phyloP scores from a whole-genome alignment of 148 eudicot genomes.

The Suaeda aralocaspica region DNA sequence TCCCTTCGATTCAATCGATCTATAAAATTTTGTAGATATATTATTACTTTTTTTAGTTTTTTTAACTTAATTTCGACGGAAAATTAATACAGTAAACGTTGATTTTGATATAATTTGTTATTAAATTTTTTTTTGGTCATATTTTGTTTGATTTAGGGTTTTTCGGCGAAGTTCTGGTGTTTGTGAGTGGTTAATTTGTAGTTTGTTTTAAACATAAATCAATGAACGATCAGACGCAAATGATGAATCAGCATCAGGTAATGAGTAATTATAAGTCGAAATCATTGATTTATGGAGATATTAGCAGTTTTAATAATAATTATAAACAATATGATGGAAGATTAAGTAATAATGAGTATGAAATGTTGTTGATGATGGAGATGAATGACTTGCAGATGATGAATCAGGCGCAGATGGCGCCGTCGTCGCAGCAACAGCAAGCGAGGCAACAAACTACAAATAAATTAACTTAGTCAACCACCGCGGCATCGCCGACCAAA shows the following conservation, averaged over 20 bases:
- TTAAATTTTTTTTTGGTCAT: slow-evolving; percentile 1
- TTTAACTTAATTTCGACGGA: background rate
- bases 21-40: background rate
- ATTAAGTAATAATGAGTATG: slow-evolving; percentile 12
- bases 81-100: background rate
- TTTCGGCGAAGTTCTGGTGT: slow-evolving; percentile 15
- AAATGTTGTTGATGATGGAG: slow-evolving; percentile 25
- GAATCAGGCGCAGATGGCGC: slow-evolving; percentile 28
- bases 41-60: background rate
- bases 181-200: background rate
- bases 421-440: slow-evolving; percentile 20
- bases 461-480: slow-evolving; percentile 28
- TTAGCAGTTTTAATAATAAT: no score
- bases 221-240: slow-evolving; percentile 40
- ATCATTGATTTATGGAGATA: background rate
- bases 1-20: background rate
- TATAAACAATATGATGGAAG: slow-evolving; percentile 1
- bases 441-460: slow-evolving; percentile 26
- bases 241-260: slow-evolving; percentile 42
- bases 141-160: slow-evolving; percentile 14
- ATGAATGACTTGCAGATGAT: slow-evolving; percentile 26
- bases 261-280: slow-evolving; percentile 1
- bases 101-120: background rate
- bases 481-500: no score
- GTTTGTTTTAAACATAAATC: background rate